phyloP scores from a whole-genome alignment of 2,329 filamentous ascomycete species.

The Fonsecaea multimorphosa region DNA sequence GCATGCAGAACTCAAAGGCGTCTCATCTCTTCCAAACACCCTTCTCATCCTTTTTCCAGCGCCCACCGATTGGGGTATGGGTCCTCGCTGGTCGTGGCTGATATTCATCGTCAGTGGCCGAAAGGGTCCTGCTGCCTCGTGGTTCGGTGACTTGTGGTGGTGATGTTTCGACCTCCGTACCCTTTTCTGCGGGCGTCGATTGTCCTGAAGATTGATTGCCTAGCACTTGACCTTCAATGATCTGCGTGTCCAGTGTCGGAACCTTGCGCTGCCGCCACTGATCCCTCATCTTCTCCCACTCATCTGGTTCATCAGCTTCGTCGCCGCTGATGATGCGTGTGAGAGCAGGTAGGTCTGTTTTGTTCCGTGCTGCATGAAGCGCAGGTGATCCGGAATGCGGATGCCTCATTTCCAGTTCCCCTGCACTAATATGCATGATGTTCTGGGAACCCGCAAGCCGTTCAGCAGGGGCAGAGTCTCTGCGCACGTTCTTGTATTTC shows the following conservation, averaged over 20 bases:
- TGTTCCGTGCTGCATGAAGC: slow-evolving; percentile 18
- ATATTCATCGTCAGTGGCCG: slow-evolving; percentile 14
- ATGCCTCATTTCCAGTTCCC: slow-evolving; percentile 30
- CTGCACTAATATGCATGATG: slow-evolving; percentile 23
- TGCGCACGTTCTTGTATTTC: slow-evolving; percentile 17
- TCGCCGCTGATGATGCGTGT: slow-evolving; percentile 35
- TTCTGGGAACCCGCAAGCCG: slow-evolving; percentile 13
- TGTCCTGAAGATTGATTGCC: slow-evolving; percentile 16
- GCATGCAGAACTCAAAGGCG: neutral
- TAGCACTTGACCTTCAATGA: slow-evolving; percentile 28
- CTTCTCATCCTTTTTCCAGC: slow-evolving; percentile 31
- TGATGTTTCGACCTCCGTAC: slow-evolving; percentile 2
- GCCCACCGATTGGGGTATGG: slow-evolving; percentile 29
- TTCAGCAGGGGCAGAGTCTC: neutral
- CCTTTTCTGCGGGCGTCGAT: slow-evolving; percentile 15
- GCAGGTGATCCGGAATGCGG: slow-evolving; percentile 38
- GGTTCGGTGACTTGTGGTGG: slow-evolving; percentile 13
- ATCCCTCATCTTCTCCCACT: slow-evolving; percentile 27
- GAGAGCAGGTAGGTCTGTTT: slow-evolving; percentile 29
- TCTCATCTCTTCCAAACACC: slow-evolving; percentile 35
- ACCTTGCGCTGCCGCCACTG: slow-evolving; percentile 32
- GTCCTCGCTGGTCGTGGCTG: slow-evolving; percentile 17
- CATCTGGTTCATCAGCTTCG: slow-evolving; percentile 36
- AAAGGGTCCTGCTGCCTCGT: slow-evolving; percentile 15
- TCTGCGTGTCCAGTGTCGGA: slow-evolving; percentile 19